These are phyloP conservation scores for Purpureocillium lavendulum DNA, from an alignment of 2,329 filamentous ascomycete genomes.

Conservation along the genomic window DNA sequence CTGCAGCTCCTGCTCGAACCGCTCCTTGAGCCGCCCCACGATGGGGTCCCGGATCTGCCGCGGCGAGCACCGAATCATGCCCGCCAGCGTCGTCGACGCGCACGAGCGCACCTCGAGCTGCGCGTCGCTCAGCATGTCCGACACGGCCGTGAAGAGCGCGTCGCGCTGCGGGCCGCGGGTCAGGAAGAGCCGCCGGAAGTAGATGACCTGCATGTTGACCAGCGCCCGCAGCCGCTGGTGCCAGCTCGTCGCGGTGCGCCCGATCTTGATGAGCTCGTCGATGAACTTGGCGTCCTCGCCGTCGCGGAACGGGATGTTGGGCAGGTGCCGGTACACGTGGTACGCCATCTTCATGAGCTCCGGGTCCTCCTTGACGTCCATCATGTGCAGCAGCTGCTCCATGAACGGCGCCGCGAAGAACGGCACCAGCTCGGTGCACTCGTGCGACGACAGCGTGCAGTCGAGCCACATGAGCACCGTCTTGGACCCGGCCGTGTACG, in stretches of 20 bases:
- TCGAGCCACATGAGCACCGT: slow-evolving; percentile 95
- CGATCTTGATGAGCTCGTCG: slow-evolving; percentile 77
- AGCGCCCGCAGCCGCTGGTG: slow-evolving; percentile 90
- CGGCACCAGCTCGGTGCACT: slow-evolving; percentile 81
- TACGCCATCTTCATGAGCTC: slow-evolving; percentile 92
- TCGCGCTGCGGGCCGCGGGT: slow-evolving; percentile 67
- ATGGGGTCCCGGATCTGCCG: slow-evolving; percentile 68
- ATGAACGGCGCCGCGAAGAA: slow-evolving; percentile 91
- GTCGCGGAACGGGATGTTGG: slow-evolving; percentile 85
- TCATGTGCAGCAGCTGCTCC: slow-evolving; percentile 95
- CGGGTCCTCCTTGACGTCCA: slow-evolving; percentile 98
- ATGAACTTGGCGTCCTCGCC: slow-evolving; percentile 84
- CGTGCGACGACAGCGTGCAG: slow-evolving; percentile 79
- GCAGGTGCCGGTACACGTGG: slow-evolving; percentile 91
- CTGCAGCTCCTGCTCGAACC: slow-evolving; percentile 70
- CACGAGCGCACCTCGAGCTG: slow-evolving; percentile 93
- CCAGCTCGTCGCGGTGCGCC: slow-evolving; percentile 78
- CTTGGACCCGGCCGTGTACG: slow-evolving; percentile 94
- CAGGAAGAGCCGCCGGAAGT: slow-evolving; percentile 92
- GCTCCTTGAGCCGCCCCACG: slow-evolving; percentile 64
- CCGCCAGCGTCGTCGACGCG: slow-evolving; percentile 85
- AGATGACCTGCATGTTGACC: slow-evolving; percentile 98
- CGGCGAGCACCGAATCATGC: slow-evolving; percentile 96
- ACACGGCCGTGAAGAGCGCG: slow-evolving; percentile 83
- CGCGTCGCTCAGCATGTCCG: slow-evolving; percentile 83